These are phyloP conservation scores for Evansstolkia leycettana DNA, from an alignment of 495 filamentous ascomycete species.

Conservation along the genomic window DNA sequence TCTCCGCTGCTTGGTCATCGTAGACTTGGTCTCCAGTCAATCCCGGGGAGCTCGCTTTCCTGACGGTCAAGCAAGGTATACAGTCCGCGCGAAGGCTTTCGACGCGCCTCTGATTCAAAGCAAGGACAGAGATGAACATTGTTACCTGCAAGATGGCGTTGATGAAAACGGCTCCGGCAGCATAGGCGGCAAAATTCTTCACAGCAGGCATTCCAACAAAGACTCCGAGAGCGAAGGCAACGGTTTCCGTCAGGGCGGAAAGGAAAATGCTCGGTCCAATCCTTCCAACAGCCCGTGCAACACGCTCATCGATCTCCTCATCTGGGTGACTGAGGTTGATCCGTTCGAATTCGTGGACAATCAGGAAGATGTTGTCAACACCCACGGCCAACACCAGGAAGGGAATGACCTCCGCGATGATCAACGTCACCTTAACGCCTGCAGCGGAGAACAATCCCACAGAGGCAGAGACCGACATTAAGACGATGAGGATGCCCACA, in stretches of 20 bases:
- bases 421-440: constrained; percentile 85
- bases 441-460: constrained; percentile 85
- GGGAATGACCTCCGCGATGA: constrained; percentile 96
- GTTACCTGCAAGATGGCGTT: constrained; percentile 92
- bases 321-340: constrained; percentile 84
- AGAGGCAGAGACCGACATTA: constrained; percentile 94
- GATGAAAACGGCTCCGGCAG: constrained; percentile 91
- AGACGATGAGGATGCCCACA: constrained; percentile 82
- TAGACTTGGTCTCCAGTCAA: constrained; percentile 40
- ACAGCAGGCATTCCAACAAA: constrained; percentile 97
- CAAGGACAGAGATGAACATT: constrained; percentile 86
- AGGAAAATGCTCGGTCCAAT: constrained; percentile 97
- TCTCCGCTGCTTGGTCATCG: constrained; percentile 58
- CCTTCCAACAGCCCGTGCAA: constrained; percentile 74
- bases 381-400: constrained; percentile 94
- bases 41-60: constrained; percentile 42
- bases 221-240: constrained; percentile 83
- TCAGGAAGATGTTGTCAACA: constrained; percentile 97
- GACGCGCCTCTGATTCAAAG: constrained; percentile 78
- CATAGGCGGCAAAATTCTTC: constrained; percentile 91
- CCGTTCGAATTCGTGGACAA: constrained; percentile 95
- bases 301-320: constrained; percentile 68
- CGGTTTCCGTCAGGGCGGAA: constrained; percentile 83
- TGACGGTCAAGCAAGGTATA: constrained; percentile 75
- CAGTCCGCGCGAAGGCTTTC: constrained; percentile 85